phyloP scores from a whole-genome alignment of 371 early-diverging fungal species.

The Coemansia linderi region DNA sequence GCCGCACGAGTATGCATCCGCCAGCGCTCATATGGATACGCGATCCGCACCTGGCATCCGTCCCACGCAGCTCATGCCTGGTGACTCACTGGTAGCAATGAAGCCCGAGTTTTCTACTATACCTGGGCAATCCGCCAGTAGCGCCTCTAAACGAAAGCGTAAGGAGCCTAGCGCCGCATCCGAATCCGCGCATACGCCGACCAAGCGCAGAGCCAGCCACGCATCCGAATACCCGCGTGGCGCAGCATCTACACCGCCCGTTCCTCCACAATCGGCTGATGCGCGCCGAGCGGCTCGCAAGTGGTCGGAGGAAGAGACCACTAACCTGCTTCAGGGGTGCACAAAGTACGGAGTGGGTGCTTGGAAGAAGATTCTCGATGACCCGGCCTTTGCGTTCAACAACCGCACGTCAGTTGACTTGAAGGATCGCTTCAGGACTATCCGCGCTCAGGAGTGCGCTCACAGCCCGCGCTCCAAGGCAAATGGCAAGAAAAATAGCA shows the following conservation, averaged over 20 bases:
- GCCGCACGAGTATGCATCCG: not conserved
- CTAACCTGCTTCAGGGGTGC: conserved; percentile 48
- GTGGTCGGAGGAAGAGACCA: conserved; percentile 51
- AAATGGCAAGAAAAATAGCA: conserved; percentile 13
- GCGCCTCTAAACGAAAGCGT: conserved; percentile 30
- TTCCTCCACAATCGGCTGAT: conserved; percentile 15
- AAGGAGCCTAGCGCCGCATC: conserved; percentile 5
- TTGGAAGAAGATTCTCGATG: conserved; percentile 56
- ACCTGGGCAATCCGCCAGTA: not conserved
- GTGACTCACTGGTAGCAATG: conserved; percentile 9
- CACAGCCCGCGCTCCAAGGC: conserved; percentile 31
- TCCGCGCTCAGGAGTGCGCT: conserved; percentile 52
- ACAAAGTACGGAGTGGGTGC: conserved; percentile 55
- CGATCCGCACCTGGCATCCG: conserved; percentile 18
- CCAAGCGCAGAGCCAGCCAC: conserved; percentile 34
- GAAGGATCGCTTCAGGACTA: conserved; percentile 55
- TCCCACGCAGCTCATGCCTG: conserved; percentile 28
- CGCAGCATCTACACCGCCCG: conserved; percentile 1
- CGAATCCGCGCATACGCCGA: conserved; percentile 11
- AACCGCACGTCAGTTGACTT: conserved; percentile 55
- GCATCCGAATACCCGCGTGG: conserved; percentile 15
- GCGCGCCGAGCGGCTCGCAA: conserved; percentile 45
- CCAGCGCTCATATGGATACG: conserved; percentile 2
- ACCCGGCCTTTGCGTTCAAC: conserved; percentile 51
- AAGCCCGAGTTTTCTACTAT: not conserved